These are phyloP conservation scores for Coniochaeta pulveracea DNA, from an alignment of 2,329 filamentous ascomycete genomes.

Conservation along the genomic window DNA sequence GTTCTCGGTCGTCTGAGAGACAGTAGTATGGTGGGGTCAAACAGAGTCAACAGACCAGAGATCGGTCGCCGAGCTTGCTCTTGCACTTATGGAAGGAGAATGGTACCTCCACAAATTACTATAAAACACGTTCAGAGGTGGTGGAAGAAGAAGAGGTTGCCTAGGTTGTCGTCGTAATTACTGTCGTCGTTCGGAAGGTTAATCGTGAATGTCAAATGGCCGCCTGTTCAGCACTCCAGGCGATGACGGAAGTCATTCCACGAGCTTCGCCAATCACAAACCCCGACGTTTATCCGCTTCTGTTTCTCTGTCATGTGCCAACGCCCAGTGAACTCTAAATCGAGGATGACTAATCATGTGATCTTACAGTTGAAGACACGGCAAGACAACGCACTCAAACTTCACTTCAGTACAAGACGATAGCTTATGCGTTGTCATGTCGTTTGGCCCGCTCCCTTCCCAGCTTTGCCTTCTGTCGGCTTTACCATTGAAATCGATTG, in stretches of 20 bases:
- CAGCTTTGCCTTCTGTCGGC: constrained; percentile 53
- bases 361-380: no score
- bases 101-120: no score
- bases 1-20: constrained; percentile 1
- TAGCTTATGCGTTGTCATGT: constrained; percentile 24
- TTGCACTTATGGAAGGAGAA: no score
- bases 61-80: no score
- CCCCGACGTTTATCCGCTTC: neutral
- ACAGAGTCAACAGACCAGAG: constrained; percentile 1
- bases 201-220: constrained; percentile 1
- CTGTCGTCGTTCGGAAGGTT: neutral
- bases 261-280: constrained; percentile 1
- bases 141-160: neutral
- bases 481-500: constrained; percentile 36
- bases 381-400: no score
- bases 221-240: constrained; percentile 3
- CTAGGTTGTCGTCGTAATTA: constrained; percentile 2
- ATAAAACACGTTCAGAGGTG: no score
- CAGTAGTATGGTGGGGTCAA: constrained; percentile 3
- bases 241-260: constrained; percentile 6
- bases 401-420: neutral
- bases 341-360: no score
- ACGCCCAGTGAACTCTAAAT: no score
- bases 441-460: constrained; percentile 51
- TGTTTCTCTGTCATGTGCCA: constrained; percentile 4